phyloP scores from a whole-genome alignment of 768 basidiomycete genomes.

The Trametes meyenii region DNA sequence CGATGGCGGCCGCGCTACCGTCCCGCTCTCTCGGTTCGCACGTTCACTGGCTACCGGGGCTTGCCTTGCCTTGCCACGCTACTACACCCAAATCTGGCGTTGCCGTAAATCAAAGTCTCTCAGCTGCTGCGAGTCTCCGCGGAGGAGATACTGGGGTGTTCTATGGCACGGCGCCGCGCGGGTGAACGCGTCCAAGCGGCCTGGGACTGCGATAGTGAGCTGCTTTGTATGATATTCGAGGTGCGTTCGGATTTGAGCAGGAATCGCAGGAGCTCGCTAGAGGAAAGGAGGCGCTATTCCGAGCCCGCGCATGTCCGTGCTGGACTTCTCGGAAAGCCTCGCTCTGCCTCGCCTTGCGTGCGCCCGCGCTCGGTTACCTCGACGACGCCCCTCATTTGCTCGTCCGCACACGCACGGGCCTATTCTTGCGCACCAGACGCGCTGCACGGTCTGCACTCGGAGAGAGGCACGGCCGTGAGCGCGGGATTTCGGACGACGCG shows the following conservation, averaged over 20 bases:
- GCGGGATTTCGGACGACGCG: neutral
- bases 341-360: conserved; percentile 7
- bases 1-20: neutral
- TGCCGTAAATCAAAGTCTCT: conserved; percentile 4
- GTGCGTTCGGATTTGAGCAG: conserved; percentile 3
- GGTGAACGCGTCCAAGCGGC: no score
- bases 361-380: conserved; percentile 2
- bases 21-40: conserved; percentile 2
- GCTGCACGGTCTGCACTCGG: no score
- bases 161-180: no score
- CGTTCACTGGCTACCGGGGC: neutral
- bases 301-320: neutral
- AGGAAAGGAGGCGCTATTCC: neutral
- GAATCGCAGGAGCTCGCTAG: neutral
- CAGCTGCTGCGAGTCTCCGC: neutral
- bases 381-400: conserved; percentile 9
- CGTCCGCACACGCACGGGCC: neutral
- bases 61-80: neutral
- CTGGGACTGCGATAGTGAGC: neutral
- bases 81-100: conserved; percentile 4
- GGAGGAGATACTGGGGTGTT: no score
- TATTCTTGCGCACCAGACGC: neutral
- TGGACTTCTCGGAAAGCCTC: conserved; percentile 2
- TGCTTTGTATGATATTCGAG: neutral
- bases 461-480: no score